Percentiles rank a stretch among this genome's conserved stretches.
Evolutionary conservation across 805 yeast genomes (phyloP).

Genomic region (Candida pseudofarinosa): DNA sequence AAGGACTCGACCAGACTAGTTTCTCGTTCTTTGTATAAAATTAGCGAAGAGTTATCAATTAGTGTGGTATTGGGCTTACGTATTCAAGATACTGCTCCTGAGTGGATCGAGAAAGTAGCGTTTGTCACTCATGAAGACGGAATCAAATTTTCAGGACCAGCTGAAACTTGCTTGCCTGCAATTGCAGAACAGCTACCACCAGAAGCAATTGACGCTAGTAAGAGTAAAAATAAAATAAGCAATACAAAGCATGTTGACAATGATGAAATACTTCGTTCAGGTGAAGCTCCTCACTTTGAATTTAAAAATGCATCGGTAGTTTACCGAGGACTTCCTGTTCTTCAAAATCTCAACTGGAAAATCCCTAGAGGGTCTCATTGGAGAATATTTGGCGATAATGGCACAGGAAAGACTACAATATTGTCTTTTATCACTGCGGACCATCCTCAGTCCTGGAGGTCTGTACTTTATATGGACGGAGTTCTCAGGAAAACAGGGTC

Average conservation of each 20-base stretch:
- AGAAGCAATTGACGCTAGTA: conserved; percentile 6
- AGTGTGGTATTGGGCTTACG: conserved; percentile 72
- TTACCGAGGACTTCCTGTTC: conserved; percentile 59
- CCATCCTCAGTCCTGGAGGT: conserved; percentile 95
- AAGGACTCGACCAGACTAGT: conserved; percentile 64
- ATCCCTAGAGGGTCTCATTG: conserved; percentile 73
- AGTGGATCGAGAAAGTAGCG: conserved; percentile 74
- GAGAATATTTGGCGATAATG: conserved; percentile 88
- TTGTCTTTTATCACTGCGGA: conserved; percentile 84
- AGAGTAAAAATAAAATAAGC: not conserved
- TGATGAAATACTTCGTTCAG: conserved; percentile 3
- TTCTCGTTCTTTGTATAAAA: conserved; percentile 43
- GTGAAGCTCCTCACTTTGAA: conserved; percentile 28
- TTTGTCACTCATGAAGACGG: conserved; percentile 54
- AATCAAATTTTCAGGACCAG: conserved; percentile 46
- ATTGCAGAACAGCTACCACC: conserved; percentile 12
- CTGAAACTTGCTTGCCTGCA: conserved; percentile 17
- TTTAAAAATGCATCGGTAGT: conserved; percentile 60
- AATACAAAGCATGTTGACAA: not conserved
- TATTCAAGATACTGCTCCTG: conserved; percentile 69
- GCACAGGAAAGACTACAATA: conserved; percentile 90
- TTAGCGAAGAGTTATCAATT: conserved; percentile 38
- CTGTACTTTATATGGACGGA: conserved; percentile 60
- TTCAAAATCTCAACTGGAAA: conserved; percentile 60
- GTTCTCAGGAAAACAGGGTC: conserved; percentile 69